Conservation (phyloP, 176 grass and related monocot species). For the Canna indica region DNA sequence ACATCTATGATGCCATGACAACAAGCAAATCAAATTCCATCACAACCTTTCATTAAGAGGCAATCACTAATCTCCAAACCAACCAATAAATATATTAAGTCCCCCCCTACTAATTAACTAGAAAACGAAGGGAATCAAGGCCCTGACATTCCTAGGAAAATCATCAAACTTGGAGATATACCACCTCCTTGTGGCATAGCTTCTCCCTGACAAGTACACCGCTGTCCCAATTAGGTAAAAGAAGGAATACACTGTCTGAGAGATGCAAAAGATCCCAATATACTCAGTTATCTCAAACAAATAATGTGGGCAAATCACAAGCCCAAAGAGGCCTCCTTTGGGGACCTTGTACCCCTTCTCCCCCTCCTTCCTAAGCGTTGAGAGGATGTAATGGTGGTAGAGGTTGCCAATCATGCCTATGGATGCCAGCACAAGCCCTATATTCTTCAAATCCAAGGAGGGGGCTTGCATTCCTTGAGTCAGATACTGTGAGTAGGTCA, state of each 20-base stretch:
- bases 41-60: no score
- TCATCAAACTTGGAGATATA: neutral
- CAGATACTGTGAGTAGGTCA: conserved; percentile 52
- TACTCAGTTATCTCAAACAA: conserved; percentile 63
- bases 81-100: no score
- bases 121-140: neutral
- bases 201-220: conserved; percentile 43
- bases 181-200: neutral
- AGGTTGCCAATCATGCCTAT: conserved; percentile 54
- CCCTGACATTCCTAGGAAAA: neutral
- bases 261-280: conserved; percentile 53
- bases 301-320: conserved; percentile 66
- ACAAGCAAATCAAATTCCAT: no score
- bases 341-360: conserved; percentile 59
- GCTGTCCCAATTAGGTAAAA: conserved; percentile 27
- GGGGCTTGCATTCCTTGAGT: neutral
- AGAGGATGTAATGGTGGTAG: conserved; percentile 62
- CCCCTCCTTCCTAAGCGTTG: neutral
- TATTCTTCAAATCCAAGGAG: conserved; percentile 33
- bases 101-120: neutral
- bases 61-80: no score
- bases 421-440: conserved; percentile 22
- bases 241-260: conserved; percentile 42
- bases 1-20: no score
- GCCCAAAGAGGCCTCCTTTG: conserved; percentile 39